Conservation (phyloP, 1,284 basidiomycete species). For the Laetiporus sulphureus region DNA sequence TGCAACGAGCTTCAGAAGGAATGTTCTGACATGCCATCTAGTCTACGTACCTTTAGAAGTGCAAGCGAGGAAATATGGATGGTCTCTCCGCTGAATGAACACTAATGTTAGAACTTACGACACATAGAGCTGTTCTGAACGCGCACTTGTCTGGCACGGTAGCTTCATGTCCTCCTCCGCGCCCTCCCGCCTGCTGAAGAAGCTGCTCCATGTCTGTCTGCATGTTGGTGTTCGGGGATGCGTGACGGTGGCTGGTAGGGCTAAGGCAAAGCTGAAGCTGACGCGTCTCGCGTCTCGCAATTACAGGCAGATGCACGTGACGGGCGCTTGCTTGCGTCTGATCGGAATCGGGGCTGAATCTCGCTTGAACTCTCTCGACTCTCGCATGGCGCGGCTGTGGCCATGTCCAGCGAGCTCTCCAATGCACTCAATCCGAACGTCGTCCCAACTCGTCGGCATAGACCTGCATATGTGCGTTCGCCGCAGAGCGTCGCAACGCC, state of each 20-base stretch:
- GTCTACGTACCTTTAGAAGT: constrained; percentile 68
- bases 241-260: constrained; percentile 4
- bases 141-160: constrained; percentile 71
- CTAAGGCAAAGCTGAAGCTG: constrained; percentile 1
- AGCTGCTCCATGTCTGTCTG: constrained; percentile 49
- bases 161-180: constrained; percentile 39
- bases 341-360: neutral
- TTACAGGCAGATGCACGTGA: constrained; percentile 11
- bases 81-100: constrained; percentile 73
- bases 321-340: neutral
- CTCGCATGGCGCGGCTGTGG: constrained; percentile 11
- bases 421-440: constrained; percentile 69
- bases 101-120: too few relatives aligned
- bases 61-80: constrained; percentile 95
- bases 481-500: neutral
- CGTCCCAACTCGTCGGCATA: constrained; percentile 31
- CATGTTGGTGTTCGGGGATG: constrained; percentile 29
- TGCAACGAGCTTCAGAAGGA: neutral
- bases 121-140: too few relatives aligned
- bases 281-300: constrained; percentile 28
- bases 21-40: neutral
- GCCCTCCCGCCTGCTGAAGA: constrained; percentile 39
- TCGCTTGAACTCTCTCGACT: neutral
- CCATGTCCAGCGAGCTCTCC: constrained; percentile 59
- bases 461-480: constrained; percentile 13